Percentiles rank a stretch among this genome's conserved stretches.
Conservation (phyloP, 352 stramenopile species). For the Blastocystis sp. region DNA sequence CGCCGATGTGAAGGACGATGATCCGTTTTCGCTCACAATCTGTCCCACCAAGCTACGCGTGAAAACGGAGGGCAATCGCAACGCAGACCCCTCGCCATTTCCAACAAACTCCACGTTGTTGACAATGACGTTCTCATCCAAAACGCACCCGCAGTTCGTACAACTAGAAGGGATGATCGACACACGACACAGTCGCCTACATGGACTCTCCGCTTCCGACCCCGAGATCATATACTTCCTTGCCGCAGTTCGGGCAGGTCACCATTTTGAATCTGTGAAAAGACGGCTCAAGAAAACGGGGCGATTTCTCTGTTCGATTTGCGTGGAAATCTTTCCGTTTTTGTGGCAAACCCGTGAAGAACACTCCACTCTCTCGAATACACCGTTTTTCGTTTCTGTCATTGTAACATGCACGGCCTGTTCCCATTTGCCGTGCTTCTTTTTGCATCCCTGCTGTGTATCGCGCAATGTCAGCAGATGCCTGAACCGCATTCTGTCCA, state of each 20-base stretch:
- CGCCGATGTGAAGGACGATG: slow-evolving; percentile 82
- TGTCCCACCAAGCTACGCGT: slow-evolving; percentile 83
- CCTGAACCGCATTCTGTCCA: no score
- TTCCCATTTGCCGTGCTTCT: no score
- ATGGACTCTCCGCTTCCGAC: slow-evolving; percentile 27
- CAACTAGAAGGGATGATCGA: slow-evolving; percentile 73
- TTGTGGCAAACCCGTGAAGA: no score
- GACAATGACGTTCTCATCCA: slow-evolving; percentile 96
- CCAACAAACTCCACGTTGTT: slow-evolving; percentile 93
- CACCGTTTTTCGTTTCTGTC: no score
- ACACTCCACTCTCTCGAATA: no score
- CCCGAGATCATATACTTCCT: slow-evolving; percentile 59
- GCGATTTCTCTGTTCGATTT: background rate
- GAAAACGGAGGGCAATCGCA: slow-evolving; percentile 6
- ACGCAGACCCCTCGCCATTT: slow-evolving; percentile 79
- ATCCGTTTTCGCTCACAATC: slow-evolving; percentile 86
- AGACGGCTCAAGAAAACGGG: background rate
- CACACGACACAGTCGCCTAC: background rate
- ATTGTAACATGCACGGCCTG: no score
- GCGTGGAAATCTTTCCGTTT: no score
- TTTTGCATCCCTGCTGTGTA: no score
- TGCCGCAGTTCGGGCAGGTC: slow-evolving; percentile 36
- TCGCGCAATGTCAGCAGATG: no score
- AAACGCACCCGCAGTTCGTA: slow-evolving; percentile 83
- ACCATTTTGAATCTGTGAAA: background rate